Evolutionary conservation across 371 early-diverging fungal genomes (phyloP).

Genomic region (Spiromyces aspiralis): DNA sequence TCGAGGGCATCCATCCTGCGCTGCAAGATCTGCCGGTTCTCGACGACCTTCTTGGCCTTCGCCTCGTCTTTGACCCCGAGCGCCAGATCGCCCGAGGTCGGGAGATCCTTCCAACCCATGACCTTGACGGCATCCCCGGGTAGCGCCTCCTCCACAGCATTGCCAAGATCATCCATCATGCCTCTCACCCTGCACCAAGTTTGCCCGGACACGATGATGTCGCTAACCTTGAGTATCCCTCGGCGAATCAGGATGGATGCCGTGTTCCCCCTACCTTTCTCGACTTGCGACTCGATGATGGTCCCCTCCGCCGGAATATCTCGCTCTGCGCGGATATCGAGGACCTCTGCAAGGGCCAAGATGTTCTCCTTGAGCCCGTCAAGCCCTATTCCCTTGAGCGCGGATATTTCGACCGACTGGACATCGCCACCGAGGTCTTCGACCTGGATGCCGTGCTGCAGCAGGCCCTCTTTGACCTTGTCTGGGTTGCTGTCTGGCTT

Average conservation of each 20-base stretch:
- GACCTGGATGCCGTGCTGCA: slow-evolving; percentile 60
- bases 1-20: slow-evolving; percentile 42
- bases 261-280: slow-evolving; percentile 66
- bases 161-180: slow-evolving; percentile 64
- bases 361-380: slow-evolving; percentile 81
- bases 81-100: slow-evolving; percentile 77
- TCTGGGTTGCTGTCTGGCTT: slow-evolving; percentile 62
- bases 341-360: slow-evolving; percentile 63
- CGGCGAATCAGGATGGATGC: slow-evolving; percentile 75
- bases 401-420: slow-evolving; percentile 77
- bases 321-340: slow-evolving; percentile 69
- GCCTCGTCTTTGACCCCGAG: slow-evolving; percentile 52
- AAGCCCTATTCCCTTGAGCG: slow-evolving; percentile 67
- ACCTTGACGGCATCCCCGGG: slow-evolving; percentile 83
- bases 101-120: slow-evolving; percentile 86
- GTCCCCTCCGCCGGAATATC: slow-evolving; percentile 57
- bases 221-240: slow-evolving; percentile 65
- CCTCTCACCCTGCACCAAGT: slow-evolving; percentile 78
- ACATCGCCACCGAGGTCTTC: slow-evolving; percentile 94
- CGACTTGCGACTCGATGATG: slow-evolving; percentile 76
- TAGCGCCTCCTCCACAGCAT: slow-evolving; percentile 48
- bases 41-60: slow-evolving; percentile 60
- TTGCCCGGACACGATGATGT: slow-evolving; percentile 62
- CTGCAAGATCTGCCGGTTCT: slow-evolving; percentile 41
- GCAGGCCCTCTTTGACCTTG: slow-evolving; percentile 57